Base-by-base conservation (phyloP, 495 filamentous ascomycete genomes). In the Parachaetomium inaequale region DNA sequence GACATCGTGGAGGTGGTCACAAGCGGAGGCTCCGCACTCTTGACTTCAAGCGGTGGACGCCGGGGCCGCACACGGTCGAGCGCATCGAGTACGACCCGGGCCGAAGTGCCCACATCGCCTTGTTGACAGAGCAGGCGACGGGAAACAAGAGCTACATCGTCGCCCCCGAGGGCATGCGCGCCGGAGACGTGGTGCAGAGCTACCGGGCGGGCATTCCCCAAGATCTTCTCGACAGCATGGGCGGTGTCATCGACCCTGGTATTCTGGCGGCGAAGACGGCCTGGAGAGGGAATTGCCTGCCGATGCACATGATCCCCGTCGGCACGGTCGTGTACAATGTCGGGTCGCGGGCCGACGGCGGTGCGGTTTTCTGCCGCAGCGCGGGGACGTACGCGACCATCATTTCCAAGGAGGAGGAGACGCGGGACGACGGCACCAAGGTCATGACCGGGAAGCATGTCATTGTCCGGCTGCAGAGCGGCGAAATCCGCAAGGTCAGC, bases 11-110 rank as follows among this genome's bases (percentile, higher is more conserved):
- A 70, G 93, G 91, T 71, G 94, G 94, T 61, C 84, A 87, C 58
- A 96, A 96, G 80, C 81, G 94, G 68, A 85, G 94, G 66, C 96
- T 98, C 70, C 82, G 94, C 15, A 94, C 84, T 0, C 84, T 98
- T 38, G 94, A 98, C 75, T 98, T 95, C 70, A 72, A 83, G 63
- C 88, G 94, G 15, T 82, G 78, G 74, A 80, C 75, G 7, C 82
- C 92, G 0, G 94, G 95, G 8, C 86, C 87, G 46, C 94, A 97
- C 65, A 72, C 83, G 3, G 92, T 98, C 59, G 92, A 96, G 66
- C 84, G 94, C 58, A 97, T 98, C 70, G 94, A 98, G 75, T 89
- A 96, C 70, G 94, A 98, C 66, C 94, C 94, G 1, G 91, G 91
- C 52, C 89, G 94, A 32, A 94, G 84, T 68, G 93, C 93, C 4